These are phyloP conservation scores for Carpinus viminea DNA, from an alignment of 306 rosid species.

Conservation along the genomic window DNA sequence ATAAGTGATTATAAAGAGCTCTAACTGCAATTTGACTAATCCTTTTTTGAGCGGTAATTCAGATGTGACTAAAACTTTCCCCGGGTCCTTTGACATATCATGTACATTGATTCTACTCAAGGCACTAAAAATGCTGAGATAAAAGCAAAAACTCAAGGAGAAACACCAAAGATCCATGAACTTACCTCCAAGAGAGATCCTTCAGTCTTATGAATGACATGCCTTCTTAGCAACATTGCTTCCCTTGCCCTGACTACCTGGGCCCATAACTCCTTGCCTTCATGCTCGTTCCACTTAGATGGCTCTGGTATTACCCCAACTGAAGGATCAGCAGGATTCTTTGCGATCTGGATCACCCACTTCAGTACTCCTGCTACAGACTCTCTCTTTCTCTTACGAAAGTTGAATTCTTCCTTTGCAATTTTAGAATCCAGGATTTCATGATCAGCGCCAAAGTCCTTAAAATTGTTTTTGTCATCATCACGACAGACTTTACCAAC, in stretches of 20 bases:
- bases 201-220: conserved; percentile 42
- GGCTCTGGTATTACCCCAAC: conserved; percentile 49
- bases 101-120: not conserved
- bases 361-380: conserved; percentile 59
- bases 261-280: conserved; percentile 47
- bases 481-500: conserved; percentile 19
- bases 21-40: no score
- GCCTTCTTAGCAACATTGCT: conserved; percentile 35
- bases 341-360: conserved; percentile 63
- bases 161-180: conserved; percentile 9
- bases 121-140: not conserved
- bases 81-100: not conserved
- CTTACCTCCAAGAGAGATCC: conserved; percentile 58
- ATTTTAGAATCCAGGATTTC: conserved; percentile 23
- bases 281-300: conserved; percentile 55
- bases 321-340: conserved; percentile 49
- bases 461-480: conserved; percentile 19
- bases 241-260: conserved; percentile 66
- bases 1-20: no score
- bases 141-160: conserved; percentile 14
- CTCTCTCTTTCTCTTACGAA: conserved; percentile 65
- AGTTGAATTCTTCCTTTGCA: conserved; percentile 33
- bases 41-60: no score
- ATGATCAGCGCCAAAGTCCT: conserved; percentile 18
- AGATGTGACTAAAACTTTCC: no score